Percentiles rank a stretch among this genome's conserved stretches.
phyloP scores from a whole-genome alignment of 441 rosid genomes.

The Syzygium syzygioides region DNA sequence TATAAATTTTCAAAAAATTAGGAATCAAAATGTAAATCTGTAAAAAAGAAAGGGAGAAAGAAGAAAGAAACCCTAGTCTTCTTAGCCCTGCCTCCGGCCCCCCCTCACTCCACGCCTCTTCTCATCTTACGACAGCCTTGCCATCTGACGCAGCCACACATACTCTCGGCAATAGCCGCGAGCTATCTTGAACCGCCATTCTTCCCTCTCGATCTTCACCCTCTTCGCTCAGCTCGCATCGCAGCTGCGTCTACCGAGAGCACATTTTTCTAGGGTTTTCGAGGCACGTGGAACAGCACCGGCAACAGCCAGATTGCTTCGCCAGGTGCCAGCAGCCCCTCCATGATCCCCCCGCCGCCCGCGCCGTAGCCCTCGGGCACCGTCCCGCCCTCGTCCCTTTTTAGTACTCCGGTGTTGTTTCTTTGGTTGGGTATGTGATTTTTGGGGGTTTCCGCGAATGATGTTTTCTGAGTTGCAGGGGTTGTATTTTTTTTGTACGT shows the following conservation, averaged over 20 bases:
- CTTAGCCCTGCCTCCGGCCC: too few relatives aligned
- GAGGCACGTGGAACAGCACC: conserved; percentile 52
- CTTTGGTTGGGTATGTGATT: neutral
- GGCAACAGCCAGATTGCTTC: conserved; percentile 59
- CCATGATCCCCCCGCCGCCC: conserved; percentile 56
- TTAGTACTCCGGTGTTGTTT: neutral
- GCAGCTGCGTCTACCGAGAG: neutral
- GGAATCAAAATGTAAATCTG: too few relatives aligned
- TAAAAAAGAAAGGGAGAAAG: too few relatives aligned
- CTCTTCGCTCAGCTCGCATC: neutral
- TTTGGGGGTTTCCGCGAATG: neutral
- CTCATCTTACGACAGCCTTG: too few relatives aligned
- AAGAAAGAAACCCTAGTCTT: too few relatives aligned
- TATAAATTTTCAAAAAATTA: too few relatives aligned
- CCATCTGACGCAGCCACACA: too few relatives aligned
- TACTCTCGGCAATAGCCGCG: neutral
- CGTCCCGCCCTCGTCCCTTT: conserved; percentile 43
- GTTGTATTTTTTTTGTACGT: neutral
- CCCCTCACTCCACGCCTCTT: too few relatives aligned
- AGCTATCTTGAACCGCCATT: neutral
- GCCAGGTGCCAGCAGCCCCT: conserved; percentile 66
- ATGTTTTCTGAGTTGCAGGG: neutral
- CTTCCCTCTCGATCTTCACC: neutral
- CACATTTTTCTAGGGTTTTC: neutral
- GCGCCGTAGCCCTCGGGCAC: conserved; percentile 83